A percentile compares a stretch with the other conserved stretches of the same genome.
Conservation (phyloP, 495 filamentous ascomycete species). For the Xylaria venustula region DNA sequence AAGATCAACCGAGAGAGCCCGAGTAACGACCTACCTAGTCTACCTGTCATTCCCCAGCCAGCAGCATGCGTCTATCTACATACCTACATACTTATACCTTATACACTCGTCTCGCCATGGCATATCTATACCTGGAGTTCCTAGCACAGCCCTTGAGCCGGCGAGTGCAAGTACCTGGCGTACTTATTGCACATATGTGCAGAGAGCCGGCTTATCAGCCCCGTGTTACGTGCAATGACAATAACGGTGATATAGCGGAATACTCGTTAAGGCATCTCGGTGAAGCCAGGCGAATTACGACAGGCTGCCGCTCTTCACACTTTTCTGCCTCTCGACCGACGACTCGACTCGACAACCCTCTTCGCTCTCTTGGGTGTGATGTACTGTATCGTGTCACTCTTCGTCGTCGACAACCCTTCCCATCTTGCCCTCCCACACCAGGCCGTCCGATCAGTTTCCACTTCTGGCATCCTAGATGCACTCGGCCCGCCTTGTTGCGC, state of each 20-base stretch:
- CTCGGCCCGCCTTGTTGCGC: slow-evolving; percentile 17
- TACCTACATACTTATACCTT: no score
- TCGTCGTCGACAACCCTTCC: not conserved
- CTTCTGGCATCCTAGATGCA: slow-evolving; percentile 10
- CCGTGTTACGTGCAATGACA: not conserved
- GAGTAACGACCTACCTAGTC: no score
- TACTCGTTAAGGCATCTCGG: slow-evolving; percentile 17
- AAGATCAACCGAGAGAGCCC: no score
- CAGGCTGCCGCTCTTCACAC: not conserved
- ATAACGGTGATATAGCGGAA: not conserved
- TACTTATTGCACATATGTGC: no score
- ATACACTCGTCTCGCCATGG: no score
- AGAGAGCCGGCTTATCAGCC: no score
- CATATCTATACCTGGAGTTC: not conserved
- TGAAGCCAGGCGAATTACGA: slow-evolving; percentile 5
- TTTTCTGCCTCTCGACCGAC: not conserved
- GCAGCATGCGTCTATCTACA: no score
- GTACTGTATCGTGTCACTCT: not conserved
- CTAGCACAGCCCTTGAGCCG: not conserved
- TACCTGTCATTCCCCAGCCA: no score
- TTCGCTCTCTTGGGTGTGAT: not conserved
- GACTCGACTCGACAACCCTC: not conserved
- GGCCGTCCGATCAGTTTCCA: slow-evolving; percentile 9
- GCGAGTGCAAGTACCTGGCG: not conserved
- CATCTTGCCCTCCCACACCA: slow-evolving; percentile 14